Conservation (phyloP, 192 early-diverging fungal species). For the Allomyces javanicus region DNA sequence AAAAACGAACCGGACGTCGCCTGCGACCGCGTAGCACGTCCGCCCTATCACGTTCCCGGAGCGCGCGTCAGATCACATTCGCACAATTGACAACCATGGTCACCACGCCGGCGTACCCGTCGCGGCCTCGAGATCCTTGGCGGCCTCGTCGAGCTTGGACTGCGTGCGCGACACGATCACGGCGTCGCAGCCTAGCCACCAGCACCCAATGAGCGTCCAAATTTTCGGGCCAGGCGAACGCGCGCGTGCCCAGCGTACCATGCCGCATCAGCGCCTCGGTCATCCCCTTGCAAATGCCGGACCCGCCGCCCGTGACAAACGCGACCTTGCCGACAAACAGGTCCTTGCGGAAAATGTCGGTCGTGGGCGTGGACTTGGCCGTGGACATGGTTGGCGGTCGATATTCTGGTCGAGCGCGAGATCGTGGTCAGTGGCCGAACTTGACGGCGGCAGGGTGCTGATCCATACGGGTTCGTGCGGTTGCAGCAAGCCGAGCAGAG, state of each 20-base stretch:
- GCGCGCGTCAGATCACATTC: too few species aligned
- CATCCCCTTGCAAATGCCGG: conserved; percentile 49
- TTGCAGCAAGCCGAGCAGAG: too few species aligned
- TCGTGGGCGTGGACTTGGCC: conserved; percentile 7
- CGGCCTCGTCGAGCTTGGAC: conserved; percentile 42
- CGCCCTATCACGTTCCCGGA: conserved; percentile 13
- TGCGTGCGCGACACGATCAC: conserved; percentile 6
- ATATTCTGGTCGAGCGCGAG: too few species aligned
- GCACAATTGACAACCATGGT: too few species aligned
- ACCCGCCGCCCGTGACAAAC: conserved; percentile 39
- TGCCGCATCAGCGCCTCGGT: conserved; percentile 39
- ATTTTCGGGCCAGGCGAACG: conserved; percentile 5
- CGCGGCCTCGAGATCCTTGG: conserved; percentile 30
- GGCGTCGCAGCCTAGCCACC: neutral
- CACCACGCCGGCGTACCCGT: conserved; percentile 18
- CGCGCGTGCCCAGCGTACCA: conserved; percentile 21
- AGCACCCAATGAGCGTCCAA: neutral
- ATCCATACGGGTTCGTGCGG: too few species aligned
- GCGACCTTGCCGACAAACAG: conserved; percentile 39
- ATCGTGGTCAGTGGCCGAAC: too few species aligned
- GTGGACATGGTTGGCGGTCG: too few species aligned
- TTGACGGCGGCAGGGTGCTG: too few species aligned
- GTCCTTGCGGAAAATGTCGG: conserved; percentile 17
- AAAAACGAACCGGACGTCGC: neutral
- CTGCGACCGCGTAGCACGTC: conserved; percentile 8